phyloP scores from a whole-genome alignment of 1,284 basidiomycete genomes.

The Ganoderma multipileum region DNA sequence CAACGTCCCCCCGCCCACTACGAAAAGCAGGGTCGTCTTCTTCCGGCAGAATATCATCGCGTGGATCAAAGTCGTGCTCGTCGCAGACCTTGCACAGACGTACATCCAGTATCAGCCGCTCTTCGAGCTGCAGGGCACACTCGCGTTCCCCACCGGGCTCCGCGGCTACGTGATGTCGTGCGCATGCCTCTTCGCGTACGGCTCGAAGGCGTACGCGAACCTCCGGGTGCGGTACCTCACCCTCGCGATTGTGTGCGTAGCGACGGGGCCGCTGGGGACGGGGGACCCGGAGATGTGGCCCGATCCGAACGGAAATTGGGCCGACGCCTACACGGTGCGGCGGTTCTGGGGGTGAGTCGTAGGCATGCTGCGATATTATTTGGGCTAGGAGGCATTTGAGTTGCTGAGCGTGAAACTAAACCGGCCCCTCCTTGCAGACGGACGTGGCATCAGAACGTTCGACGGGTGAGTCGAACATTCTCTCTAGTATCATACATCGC shows the following conservation, averaged over 20 bases:
- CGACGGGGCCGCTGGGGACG: not conserved
- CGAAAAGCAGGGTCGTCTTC: not conserved
- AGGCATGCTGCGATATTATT: not conserved
- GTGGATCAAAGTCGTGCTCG: not conserved
- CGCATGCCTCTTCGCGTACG: not conserved
- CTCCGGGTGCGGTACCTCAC: not conserved
- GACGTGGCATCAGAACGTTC: constrained; percentile 41
- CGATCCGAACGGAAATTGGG: constrained; percentile 41
- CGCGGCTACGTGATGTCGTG: not conserved
- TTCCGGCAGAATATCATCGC: not conserved
- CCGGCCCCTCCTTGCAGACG: constrained; percentile 30
- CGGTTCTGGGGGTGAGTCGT: constrained; percentile 44
- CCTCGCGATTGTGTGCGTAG: not conserved
- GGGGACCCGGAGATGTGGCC: constrained; percentile 37
- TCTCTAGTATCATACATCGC: constrained; percentile 9
- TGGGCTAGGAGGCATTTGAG: no score
- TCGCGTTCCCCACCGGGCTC: not conserved
- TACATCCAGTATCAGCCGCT: not conserved
- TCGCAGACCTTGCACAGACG: not conserved
- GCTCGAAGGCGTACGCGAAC: not conserved
- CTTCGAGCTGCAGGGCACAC: not conserved
- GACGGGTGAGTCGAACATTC: constrained; percentile 17
- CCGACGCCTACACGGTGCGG: constrained; percentile 44
- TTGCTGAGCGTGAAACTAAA: not conserved
- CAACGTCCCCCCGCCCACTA: not conserved